A percentile compares a stretch with the other conserved stretches of the same genome.
These are phyloP conservation scores for Gaeumannomyces sp. DNA, from an alignment of 2,329 filamentous ascomycete genomes.

Conservation along the genomic window DNA sequence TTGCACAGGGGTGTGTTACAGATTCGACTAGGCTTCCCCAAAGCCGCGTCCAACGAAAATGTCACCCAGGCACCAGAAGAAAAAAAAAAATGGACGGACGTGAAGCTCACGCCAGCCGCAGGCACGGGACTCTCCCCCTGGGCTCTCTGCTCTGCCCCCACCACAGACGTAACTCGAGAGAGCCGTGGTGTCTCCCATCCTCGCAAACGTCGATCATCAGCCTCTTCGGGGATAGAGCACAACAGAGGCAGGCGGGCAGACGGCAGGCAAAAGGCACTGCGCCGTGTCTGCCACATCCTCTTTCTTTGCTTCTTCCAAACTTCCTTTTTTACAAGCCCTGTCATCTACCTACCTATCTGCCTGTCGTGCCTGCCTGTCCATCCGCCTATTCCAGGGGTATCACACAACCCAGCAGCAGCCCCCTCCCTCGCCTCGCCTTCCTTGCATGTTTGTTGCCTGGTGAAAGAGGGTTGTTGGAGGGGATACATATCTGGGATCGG, in stretches of 20 bases:
- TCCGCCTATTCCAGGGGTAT: too few species aligned
- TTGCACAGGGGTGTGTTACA: constrained; percentile 6
- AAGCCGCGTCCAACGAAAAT: background rate
- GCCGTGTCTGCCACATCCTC: background rate
- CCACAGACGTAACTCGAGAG: background rate
- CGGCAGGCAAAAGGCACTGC: background rate
- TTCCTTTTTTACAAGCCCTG: background rate
- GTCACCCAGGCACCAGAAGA: background rate
- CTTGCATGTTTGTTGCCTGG: background rate
- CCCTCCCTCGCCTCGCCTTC: background rate
- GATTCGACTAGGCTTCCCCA: constrained; percentile 8
- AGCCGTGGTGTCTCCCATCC: background rate
- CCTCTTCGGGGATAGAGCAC: background rate
- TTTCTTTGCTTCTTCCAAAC: background rate
- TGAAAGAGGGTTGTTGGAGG: too few species aligned
- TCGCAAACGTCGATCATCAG: constrained; percentile 4
- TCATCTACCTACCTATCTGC: too few species aligned
- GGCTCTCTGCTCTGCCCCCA: too few species aligned
- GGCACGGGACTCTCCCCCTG: too few species aligned
- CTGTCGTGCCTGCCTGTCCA: background rate
- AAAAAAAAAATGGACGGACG: too few species aligned
- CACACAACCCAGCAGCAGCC: background rate
- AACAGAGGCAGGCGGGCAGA: background rate
- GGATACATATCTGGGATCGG: background rate
- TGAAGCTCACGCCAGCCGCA: background rate